Conservation (phyloP, 441 rosid species). For the Gossypium trilobum region DNA sequence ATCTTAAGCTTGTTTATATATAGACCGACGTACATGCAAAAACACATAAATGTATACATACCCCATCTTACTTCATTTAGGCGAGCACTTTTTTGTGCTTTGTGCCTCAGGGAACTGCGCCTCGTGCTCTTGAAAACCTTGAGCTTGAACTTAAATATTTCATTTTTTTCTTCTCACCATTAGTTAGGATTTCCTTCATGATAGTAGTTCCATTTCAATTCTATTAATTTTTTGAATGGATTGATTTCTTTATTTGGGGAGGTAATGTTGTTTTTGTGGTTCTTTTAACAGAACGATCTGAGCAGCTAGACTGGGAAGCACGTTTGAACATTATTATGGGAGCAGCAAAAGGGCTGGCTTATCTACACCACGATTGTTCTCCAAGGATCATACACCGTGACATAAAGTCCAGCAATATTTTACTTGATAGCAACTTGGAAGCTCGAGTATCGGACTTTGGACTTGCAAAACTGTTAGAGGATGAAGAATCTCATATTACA, state of each 20-base stretch:
- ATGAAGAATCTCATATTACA: conserved; percentile 95
- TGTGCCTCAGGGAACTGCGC: neutral
- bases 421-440: conserved; percentile 93
- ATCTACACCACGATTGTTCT: conserved; percentile 94
- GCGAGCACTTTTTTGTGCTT: neutral
- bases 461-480: conserved; percentile 86
- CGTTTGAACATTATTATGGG: conserved; percentile 84
- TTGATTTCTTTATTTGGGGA: neutral
- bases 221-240: neutral
- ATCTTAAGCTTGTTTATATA: neutral
- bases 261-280: conserved; percentile 13
- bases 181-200: neutral
- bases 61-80: neutral
- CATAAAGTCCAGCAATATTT: conserved; percentile 90
- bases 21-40: neutral
- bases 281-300: conserved; percentile 62
- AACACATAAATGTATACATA: neutral
- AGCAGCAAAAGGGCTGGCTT: conserved; percentile 95
- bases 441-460: conserved; percentile 98
- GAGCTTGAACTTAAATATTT: conserved; percentile 7
- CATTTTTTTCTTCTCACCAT: neutral
- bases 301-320: conserved; percentile 89
- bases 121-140: neutral
- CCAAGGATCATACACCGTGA: conserved; percentile 98
- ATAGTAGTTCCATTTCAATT: neutral